A percentile compares a stretch with the other conserved stretches of the same genome.
These are phyloP conservation scores for Fusarium phyllophilum DNA, from an alignment of 2,329 filamentous ascomycete species.

Conservation along the genomic window DNA sequence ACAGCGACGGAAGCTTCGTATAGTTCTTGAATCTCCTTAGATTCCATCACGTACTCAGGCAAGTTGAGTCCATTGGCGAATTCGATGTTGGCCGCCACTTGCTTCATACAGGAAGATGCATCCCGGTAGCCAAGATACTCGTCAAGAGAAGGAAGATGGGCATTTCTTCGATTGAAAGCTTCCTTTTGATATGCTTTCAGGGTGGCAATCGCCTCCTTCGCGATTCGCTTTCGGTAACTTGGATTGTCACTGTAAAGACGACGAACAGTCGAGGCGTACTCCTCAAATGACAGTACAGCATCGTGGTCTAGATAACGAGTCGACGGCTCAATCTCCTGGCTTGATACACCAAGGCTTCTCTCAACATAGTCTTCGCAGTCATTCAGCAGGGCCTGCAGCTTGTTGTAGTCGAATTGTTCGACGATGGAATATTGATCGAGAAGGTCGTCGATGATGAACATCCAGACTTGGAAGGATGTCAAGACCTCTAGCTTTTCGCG, in stretches of 20 bases:
- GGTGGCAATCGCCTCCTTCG: neutral
- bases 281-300: neutral
- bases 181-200: neutral
- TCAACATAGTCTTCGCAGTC: neutral
- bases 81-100: neutral
- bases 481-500: neutral
- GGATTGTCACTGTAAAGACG: neutral
- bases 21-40: neutral
- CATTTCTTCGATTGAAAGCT: neutral
- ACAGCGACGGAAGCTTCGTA: neutral
- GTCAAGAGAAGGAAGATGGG: neutral
- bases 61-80: neutral
- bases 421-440: neutral
- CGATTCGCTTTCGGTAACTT: neutral
- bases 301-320: neutral
- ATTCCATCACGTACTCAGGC: neutral
- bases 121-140: neutral
- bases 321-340: neutral
- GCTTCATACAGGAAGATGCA: neutral
- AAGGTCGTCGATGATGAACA: neutral
- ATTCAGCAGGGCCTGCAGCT: neutral
- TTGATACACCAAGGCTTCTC: neutral
- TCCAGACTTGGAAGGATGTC: neutral
- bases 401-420: neutral
- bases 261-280: neutral